phyloP scores from a whole-genome alignment of 2,329 filamentous ascomycete genomes.

The Shiraia sp. region DNA sequence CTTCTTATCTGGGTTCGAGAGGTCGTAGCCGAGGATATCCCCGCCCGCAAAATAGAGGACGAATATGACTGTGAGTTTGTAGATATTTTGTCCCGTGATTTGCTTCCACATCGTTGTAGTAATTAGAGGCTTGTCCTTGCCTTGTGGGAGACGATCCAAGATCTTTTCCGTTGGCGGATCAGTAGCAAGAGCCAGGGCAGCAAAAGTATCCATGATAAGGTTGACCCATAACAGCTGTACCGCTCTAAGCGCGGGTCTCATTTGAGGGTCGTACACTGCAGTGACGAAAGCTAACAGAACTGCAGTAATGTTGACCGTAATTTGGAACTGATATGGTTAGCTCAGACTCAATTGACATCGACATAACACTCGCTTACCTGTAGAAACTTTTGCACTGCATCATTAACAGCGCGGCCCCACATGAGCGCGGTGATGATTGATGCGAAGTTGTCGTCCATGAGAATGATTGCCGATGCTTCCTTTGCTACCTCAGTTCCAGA shows the following conservation, averaged over 20 bases:
- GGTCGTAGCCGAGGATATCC: constrained; percentile 58
- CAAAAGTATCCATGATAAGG: constrained; percentile 92
- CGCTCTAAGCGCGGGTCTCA: constrained; percentile 92
- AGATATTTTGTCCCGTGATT: constrained; percentile 65
- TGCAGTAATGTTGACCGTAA: constrained; percentile 97
- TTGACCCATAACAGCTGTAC: constrained; percentile 98
- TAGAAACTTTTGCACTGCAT: constrained; percentile 98
- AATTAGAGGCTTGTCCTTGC: constrained; percentile 86
- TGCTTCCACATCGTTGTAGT: constrained; percentile 64
- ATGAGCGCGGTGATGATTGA: constrained; percentile 94
- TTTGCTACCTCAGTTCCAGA: constrained; percentile 95
- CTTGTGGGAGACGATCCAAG: constrained; percentile 85
- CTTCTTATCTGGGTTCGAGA: constrained; percentile 31
- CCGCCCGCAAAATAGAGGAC: constrained; percentile 65
- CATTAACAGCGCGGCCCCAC: constrained; percentile 95
- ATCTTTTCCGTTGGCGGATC: constrained; percentile 95
- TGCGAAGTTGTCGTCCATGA: constrained; percentile 96
- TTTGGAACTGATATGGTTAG: constrained; percentile 65
- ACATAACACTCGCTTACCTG: constrained; percentile 49
- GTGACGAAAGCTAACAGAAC: constrained; percentile 97
- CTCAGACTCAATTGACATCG: neutral
- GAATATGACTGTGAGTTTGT: constrained; percentile 63
- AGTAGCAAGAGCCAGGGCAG: constrained; percentile 92
- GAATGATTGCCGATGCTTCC: constrained; percentile 93
- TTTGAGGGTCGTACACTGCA: constrained; percentile 76